Conservation (phyloP, 1,139 yeast genomes). For the Pneumocystis murina region DNA sequence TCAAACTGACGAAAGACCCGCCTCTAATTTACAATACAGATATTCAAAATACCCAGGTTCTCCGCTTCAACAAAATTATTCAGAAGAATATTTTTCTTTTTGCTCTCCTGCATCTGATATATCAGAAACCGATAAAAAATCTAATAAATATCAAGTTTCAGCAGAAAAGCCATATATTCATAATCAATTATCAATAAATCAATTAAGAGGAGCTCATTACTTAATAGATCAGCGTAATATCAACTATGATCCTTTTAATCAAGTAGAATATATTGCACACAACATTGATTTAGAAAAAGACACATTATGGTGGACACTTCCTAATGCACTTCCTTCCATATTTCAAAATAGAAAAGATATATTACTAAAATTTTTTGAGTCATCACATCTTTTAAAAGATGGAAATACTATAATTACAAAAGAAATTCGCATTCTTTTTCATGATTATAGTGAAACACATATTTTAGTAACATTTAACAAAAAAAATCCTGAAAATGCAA, state of each 20-base stretch:
- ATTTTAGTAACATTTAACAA: slow-evolving; percentile 39
- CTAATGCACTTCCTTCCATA: slow-evolving; percentile 43
- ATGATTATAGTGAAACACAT: slow-evolving; percentile 54
- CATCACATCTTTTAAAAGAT: slow-evolving; percentile 42
- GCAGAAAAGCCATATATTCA: not conserved
- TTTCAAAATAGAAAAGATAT: slow-evolving; percentile 31
- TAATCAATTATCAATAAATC: not conserved
- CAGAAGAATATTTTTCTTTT: not conserved
- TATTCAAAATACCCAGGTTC: not conserved
- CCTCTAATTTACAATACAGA: not conserved
- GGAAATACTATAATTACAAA: slow-evolving; percentile 33
- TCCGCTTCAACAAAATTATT: not conserved
- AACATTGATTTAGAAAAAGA: not conserved
- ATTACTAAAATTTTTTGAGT: slow-evolving; percentile 52
- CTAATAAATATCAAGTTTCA: not conserved
- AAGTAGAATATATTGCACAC: not conserved
- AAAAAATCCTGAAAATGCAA: slow-evolving; percentile 39
- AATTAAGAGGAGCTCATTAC: not conserved
- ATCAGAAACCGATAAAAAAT: not conserved
- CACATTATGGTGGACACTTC: slow-evolving; percentile 46
- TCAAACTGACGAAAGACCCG: not conserved
- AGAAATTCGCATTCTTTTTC: slow-evolving; percentile 58
- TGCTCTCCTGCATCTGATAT: not conserved
- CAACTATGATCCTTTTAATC: not conserved
- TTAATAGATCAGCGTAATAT: not conserved